Evolutionary conservation across 1,139 yeast species (phyloP), one percentile per base, ranked within the genome.

Genomic region (Saccharomyces hybrid): DNA sequence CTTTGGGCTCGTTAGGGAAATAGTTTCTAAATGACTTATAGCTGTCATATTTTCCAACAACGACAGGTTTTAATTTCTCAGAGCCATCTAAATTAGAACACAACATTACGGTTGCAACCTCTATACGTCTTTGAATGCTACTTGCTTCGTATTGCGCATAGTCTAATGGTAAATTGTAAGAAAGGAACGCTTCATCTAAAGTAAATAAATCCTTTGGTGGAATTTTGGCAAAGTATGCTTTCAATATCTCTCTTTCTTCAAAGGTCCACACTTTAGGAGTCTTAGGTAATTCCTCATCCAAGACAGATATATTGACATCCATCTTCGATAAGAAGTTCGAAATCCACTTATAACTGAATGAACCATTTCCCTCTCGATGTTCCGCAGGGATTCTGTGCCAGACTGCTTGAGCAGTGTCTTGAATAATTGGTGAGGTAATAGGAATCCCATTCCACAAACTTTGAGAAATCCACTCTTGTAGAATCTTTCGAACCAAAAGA

Each of bases 401-500:
- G 29, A 83, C 79, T 5, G 84, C 78, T 53, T 78, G 76, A 1
- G 88, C 87, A 0, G 88, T 81, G 67, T 80, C 81, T 61, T 81
- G 84, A 28, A 83, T 75, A 25, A 82, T 80, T 0, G 86, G 85
- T 0, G 84, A 78, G 0, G 86, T 81, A 7, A 83, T 78, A 1
- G 88, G 88, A 28, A 82, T 80, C 49, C 77, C 78, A 64, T 82
- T 85, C 88, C 88, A 83, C 1, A 79, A 76, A 26, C 84, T 81
- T 64, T 83, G 88, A 0, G 85, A 78, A 51, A 83, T 80, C 88
- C 88, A 83, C 65, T 83, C 88, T 8, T 83, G 78, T 49, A 83
- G 66, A 5, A 83, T 82, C 50, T 78, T 75, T 50, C 88, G 71
- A 16, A 83, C 71, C 14, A 83, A 65, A 4, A 84, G 81, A 61